Evolutionary conservation across 164 flowering plant species (phyloP).

Genomic region (Liriodendron chinense): DNA sequence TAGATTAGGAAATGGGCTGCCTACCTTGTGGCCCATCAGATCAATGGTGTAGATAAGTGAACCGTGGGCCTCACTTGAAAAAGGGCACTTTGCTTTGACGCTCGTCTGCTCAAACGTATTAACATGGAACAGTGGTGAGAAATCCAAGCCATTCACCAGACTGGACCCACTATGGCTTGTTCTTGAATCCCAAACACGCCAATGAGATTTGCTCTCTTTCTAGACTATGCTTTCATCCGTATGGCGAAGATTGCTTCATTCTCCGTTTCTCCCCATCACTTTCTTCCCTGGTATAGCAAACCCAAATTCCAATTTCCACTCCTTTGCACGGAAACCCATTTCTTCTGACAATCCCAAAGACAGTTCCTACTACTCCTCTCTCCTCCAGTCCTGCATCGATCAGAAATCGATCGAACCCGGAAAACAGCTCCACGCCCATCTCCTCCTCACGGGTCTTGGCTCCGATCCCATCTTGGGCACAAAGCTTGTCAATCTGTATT

Average conservation of each 20-base stretch:
- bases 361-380: conserved; percentile 9
- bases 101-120: too few species aligned
- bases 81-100: too few species aligned
- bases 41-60: too few species aligned
- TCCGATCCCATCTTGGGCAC: conserved; percentile 5
- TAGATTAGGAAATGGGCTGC: too few species aligned
- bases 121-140: too few species aligned
- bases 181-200: not conserved
- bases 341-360: not conserved
- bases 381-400: conserved; percentile 14
- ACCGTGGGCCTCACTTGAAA: too few species aligned
- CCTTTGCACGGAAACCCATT: not conserved
- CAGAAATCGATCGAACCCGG: conserved; percentile 12
- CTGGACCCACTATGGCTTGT: too few species aligned
- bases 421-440: conserved; percentile 18
- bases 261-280: not conserved
- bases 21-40: too few species aligned
- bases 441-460: conserved; percentile 8
- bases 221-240: not conserved
- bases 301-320: not conserved
- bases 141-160: too few species aligned
- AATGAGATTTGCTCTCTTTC: not conserved
- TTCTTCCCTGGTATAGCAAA: not conserved
- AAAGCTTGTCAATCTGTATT: conserved; percentile 11
- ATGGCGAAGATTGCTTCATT: not conserved